phyloP scores from a whole-genome alignment of 78 protist species.

The Diacronema lutheri region DNA sequence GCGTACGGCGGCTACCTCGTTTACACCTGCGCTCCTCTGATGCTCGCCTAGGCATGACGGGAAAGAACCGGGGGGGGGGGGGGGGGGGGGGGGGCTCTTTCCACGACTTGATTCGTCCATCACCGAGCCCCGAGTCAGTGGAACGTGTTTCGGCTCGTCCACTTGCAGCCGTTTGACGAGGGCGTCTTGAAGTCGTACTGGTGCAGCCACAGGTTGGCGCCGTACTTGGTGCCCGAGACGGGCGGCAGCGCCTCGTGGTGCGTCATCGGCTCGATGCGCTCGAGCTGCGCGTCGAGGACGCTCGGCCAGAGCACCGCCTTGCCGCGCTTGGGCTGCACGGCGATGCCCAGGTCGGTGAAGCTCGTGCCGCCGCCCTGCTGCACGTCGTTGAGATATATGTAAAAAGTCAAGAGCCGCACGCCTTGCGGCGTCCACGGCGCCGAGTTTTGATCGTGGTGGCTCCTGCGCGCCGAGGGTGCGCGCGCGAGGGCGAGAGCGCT shows the following conservation, averaged over 20 bases:
- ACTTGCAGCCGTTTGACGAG: not conserved
- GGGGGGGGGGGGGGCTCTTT: too few relatives aligned
- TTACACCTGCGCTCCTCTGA: too few relatives aligned
- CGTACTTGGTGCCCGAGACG: not conserved
- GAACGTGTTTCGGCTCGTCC: too few relatives aligned
- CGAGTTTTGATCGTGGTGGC: conserved; percentile 4
- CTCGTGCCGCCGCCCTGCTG: not conserved
- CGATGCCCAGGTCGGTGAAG: not conserved
- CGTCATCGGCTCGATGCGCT: not conserved
- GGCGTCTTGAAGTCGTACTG: not conserved
- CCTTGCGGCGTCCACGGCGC: conserved; percentile 3
- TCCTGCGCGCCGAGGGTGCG: too few relatives aligned
- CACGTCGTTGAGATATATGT: not conserved
- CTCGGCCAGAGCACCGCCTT: conserved; percentile 13
- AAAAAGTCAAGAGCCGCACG: not conserved
- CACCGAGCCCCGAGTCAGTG: too few relatives aligned
- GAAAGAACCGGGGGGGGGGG: too few relatives aligned
- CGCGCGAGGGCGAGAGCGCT: too few relatives aligned
- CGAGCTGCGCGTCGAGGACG: not conserved
- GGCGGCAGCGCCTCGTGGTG: not conserved
- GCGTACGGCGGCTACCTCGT: too few relatives aligned
- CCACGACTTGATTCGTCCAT: too few relatives aligned
- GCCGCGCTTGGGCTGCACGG: not conserved
- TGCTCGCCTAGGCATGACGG: too few relatives aligned
- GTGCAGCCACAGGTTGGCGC: not conserved